Evolutionary conservation across 179 eudicot species (phyloP).

Genomic region (Nepenthes alata): DNA sequence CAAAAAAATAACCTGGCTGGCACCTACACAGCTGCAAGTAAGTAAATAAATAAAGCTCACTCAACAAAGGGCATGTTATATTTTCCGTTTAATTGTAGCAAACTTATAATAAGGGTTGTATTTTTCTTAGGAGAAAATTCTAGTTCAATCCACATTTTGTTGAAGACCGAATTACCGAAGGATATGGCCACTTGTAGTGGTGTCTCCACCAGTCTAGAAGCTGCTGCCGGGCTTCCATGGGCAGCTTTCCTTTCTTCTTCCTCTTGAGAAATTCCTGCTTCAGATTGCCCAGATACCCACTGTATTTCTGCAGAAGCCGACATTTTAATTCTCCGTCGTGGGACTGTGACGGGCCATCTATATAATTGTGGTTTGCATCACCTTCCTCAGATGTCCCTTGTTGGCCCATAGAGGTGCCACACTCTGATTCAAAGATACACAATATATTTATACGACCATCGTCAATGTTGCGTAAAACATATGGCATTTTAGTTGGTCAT

Average conservation of each 20-base stretch:
- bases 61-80: too few relatives aligned
- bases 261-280: background rate
- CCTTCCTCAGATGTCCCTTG: background rate
- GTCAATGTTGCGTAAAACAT: background rate
- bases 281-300: constrained; percentile 5
- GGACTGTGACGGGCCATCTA: background rate
- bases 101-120: too few relatives aligned
- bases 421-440: background rate
- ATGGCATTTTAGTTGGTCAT: too few relatives aligned
- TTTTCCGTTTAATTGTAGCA: too few relatives aligned
- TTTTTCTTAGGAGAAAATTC: too few relatives aligned
- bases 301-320: background rate
- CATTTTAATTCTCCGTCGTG: background rate
- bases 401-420: background rate
- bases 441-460: too few relatives aligned
- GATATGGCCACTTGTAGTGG: constrained; percentile 6
- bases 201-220: constrained; percentile 1
- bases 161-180: background rate
- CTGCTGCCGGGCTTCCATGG: constrained; percentile 3
- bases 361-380: background rate
- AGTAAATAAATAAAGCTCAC: too few relatives aligned
- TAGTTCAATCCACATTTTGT: background rate
- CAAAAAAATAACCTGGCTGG: too few relatives aligned
- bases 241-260: constrained; percentile 6
- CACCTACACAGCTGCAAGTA: too few relatives aligned